Evolutionary conservation across 116 monocot genomes (phyloP).

Genomic region (Thalassia testudinum): DNA sequence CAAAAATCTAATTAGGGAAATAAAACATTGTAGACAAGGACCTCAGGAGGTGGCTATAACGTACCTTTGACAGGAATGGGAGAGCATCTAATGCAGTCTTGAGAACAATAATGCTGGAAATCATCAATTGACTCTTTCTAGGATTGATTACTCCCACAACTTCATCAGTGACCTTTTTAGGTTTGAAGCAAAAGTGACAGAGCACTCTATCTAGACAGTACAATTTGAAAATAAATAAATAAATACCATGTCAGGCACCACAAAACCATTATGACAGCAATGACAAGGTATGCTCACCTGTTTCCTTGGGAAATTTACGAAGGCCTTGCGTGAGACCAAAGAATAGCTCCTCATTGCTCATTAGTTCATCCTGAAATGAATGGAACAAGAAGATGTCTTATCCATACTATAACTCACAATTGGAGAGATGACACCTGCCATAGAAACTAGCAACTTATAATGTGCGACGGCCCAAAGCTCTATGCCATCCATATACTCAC

Average conservation of each 20-base stretch:
- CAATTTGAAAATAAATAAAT: neutral
- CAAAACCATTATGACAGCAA: too few species aligned
- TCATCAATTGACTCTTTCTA: constrained; percentile 83
- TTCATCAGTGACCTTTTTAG: constrained; percentile 56
- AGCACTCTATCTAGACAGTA: constrained; percentile 64
- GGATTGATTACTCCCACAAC: constrained; percentile 46
- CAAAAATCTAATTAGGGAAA: too few species aligned
- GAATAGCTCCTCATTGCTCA: constrained; percentile 86
- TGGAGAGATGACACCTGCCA: too few species aligned
- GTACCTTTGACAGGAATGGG: constrained; percentile 88
- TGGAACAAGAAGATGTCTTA: neutral
- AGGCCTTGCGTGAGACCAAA: constrained; percentile 91
- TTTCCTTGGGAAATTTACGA: constrained; percentile 98
- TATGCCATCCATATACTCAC: too few species aligned
- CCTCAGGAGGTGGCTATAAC: neutral
- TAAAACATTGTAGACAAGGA: too few species aligned
- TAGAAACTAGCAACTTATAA: too few species aligned
- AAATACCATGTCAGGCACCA: too few species aligned
- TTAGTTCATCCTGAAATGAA: constrained; percentile 66
- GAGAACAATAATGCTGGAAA: constrained; percentile 77
- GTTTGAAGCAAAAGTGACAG: constrained; percentile 92
- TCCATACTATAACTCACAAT: too few species aligned
- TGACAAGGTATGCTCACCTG: constrained; percentile 28
- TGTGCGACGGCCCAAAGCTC: too few species aligned
- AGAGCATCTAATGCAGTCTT: constrained; percentile 93